A percentile compares a stretch with the other conserved stretches of the same genome.
Conservation (phyloP, 768 basidiomycete genomes). For the Mycena indigotica region DNA sequence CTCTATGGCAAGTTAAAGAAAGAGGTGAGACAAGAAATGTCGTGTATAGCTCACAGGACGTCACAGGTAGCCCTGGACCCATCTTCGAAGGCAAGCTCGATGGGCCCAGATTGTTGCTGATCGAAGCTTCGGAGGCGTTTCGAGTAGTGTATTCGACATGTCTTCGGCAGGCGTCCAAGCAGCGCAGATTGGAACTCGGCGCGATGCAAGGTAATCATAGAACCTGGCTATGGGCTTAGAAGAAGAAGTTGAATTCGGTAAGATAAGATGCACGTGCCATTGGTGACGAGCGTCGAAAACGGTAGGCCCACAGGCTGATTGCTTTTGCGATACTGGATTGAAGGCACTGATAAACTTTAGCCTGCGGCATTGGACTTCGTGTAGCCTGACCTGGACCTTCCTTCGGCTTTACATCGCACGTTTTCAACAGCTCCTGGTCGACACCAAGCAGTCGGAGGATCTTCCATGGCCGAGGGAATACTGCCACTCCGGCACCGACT, state of each 20-base stretch:
- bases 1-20: conserved; percentile 10
- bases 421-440: conserved; percentile 46
- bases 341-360: neutral
- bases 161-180: conserved; percentile 48
- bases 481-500: conserved; percentile 61
- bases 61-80: conserved; percentile 62
- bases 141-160: conserved; percentile 49
- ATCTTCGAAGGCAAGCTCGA: conserved; percentile 62
- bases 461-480: conserved; percentile 56
- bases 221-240: conserved; percentile 36
- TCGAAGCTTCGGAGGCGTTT: conserved; percentile 63
- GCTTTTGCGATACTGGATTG: conserved; percentile 59
- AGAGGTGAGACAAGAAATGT: neutral
- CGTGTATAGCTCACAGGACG: conserved; percentile 40
- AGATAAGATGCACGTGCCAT: conserved; percentile 45
- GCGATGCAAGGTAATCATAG: conserved; percentile 59
- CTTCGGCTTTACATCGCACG: conserved; percentile 37
- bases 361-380: too few species aligned
- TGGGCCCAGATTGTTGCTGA: conserved; percentile 42
- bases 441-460: conserved; percentile 48
- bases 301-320: conserved; percentile 57
- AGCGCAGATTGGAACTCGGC: conserved; percentile 67
- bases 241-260: conserved; percentile 1
- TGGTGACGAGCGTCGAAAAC: conserved; percentile 56
- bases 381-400: conserved; percentile 43